Percentiles rank a stretch among this genome's conserved stretches.
Conservation (phyloP, 345 rosid genomes). For the Brassica carinata region DNA sequence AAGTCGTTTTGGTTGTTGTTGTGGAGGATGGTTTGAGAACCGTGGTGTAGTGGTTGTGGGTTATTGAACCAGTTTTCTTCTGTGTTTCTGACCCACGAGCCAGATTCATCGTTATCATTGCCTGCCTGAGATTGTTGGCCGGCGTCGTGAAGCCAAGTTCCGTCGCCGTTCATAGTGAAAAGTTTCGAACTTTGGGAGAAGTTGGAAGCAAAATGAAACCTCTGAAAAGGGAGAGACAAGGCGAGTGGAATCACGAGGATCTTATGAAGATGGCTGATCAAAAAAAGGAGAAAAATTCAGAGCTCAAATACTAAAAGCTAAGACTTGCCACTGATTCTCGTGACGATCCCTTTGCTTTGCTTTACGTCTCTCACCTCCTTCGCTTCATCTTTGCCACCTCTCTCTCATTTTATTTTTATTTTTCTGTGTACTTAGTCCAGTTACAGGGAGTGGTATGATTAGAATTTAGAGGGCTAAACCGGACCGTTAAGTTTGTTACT, state of each 20-base stretch:
- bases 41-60: constrained; percentile 24
- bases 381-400: constrained; percentile 29
- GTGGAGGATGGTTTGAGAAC: constrained; percentile 36
- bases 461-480: not conserved
- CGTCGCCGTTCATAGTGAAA: constrained; percentile 50
- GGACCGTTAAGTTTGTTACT: not conserved
- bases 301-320: constrained; percentile 8
- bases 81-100: constrained; percentile 56
- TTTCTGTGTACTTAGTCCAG: constrained; percentile 3
- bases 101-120: constrained; percentile 39
- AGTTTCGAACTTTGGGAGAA: not conserved
- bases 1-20: constrained; percentile 44
- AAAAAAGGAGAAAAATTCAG: constrained; percentile 14
- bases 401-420: not conserved
- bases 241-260: constrained; percentile 42
- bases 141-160: constrained; percentile 53
- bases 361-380: constrained; percentile 31
- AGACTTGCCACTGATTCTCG: constrained; percentile 28
- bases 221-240: constrained; percentile 39
- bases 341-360: constrained; percentile 25
- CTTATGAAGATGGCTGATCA: constrained; percentile 20
- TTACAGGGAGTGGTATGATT: constrained; percentile 10
- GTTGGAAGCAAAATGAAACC: not conserved
- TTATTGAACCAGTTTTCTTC: constrained; percentile 60
- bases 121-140: constrained; percentile 15